Evolutionary conservation across 192 early-diverging fungal genomes (phyloP).

Genomic region (Coemansia sp.): DNA sequence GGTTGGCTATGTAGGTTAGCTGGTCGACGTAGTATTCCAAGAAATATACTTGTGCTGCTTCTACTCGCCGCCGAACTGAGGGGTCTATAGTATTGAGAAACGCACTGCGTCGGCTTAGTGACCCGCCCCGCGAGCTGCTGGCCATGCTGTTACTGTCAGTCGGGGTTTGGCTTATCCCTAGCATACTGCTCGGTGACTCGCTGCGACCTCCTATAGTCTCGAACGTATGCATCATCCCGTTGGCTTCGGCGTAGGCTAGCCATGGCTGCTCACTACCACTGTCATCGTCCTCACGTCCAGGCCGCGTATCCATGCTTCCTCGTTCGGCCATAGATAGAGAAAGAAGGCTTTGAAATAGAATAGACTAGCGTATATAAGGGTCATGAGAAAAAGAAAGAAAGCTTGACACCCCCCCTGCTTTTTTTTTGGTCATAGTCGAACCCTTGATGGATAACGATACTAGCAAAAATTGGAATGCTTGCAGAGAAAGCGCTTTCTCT

Average conservation of each 20-base stretch:
- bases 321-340: constrained; percentile 32
- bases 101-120: constrained; percentile 50
- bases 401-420: not conserved
- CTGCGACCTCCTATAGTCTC: constrained; percentile 50
- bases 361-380: not conserved
- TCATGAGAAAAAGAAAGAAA: not conserved
- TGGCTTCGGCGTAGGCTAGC: constrained; percentile 51
- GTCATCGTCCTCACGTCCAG: constrained; percentile 12
- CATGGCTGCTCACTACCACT: constrained; percentile 35
- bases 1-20: constrained; percentile 75
- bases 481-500: not conserved
- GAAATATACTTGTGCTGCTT: constrained; percentile 66
- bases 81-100: constrained; percentile 56
- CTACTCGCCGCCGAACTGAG: constrained; percentile 47
- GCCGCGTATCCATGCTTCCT: constrained; percentile 32
- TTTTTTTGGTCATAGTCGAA: not conserved
- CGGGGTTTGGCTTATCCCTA: constrained; percentile 15
- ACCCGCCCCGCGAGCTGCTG: constrained; percentile 34
- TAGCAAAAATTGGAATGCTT: not conserved
- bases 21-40: constrained; percentile 85
- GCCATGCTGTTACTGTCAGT: constrained; percentile 33
- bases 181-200: constrained; percentile 39
- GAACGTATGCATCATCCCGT: constrained; percentile 59
- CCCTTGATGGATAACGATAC: not conserved
- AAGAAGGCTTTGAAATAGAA: not conserved